A percentile compares a stretch with the other conserved stretches of the same genome.
Evolutionary conservation across 805 yeast species (phyloP).

Genomic region (Blastobotrys chiropterorum): DNA sequence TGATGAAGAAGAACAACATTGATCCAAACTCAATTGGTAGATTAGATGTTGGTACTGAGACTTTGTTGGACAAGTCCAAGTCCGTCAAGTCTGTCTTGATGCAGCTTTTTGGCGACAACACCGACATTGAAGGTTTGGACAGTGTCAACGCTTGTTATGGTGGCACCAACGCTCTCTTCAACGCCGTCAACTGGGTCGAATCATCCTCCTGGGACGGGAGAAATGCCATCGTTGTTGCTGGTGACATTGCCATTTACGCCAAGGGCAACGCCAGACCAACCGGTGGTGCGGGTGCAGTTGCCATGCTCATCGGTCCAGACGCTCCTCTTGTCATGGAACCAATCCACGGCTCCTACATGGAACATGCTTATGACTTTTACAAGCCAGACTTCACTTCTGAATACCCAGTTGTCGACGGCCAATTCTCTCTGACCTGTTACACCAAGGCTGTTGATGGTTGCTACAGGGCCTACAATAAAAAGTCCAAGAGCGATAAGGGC

Average conservation of each 20-base stretch:
- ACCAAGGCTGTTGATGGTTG: slow-evolving; percentile 87
- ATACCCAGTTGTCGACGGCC: slow-evolving; percentile 97
- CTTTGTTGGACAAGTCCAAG: slow-evolving; percentile 92
- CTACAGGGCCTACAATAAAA: slow-evolving; percentile 74
- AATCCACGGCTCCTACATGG: slow-evolving; percentile 88
- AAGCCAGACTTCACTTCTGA: slow-evolving; percentile 96
- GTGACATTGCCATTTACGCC: slow-evolving; percentile 96
- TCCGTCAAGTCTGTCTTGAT: slow-evolving; percentile 92
- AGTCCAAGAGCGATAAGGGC: slow-evolving; percentile 38
- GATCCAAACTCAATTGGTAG: slow-evolving; percentile 83
- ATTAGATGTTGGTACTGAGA: slow-evolving; percentile 97
- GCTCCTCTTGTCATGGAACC: slow-evolving; percentile 93
- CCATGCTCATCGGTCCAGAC: slow-evolving; percentile 91
- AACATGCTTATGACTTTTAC: slow-evolving; percentile 96
- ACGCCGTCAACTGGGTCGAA: slow-evolving; percentile 93
- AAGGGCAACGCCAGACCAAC: slow-evolving; percentile 99
- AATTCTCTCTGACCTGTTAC: slow-evolving; percentile 89
- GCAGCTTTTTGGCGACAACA: slow-evolving; percentile 78
- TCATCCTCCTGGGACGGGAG: slow-evolving; percentile 97
- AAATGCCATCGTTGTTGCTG: slow-evolving; percentile 93
- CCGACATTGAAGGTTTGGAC: slow-evolving; percentile 93
- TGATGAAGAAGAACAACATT: slow-evolving; percentile 74
- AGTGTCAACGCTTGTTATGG: slow-evolving; percentile 97
- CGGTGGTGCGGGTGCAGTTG: slow-evolving; percentile 98
- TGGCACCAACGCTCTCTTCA: slow-evolving; percentile 92